Evolutionary conservation across 768 basidiomycete species (phyloP), one percentile per base, ranked within the genome.

Genomic region (Mycena pura): DNA sequence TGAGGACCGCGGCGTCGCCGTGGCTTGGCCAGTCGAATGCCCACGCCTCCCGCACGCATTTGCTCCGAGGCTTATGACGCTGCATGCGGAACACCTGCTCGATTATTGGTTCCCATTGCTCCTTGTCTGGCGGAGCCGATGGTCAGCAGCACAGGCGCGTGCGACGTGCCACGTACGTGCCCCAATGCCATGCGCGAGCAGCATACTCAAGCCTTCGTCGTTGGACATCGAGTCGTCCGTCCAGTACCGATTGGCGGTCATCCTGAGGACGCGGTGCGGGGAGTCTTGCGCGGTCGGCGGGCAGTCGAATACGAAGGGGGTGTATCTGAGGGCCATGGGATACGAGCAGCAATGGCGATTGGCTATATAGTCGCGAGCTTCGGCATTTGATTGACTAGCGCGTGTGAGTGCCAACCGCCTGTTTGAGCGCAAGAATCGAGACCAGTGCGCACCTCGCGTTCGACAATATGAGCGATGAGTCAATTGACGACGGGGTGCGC

Each of bases 151-250:
- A 28, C 14, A 7, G 31, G 34, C 25, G 19, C 24, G 14, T 24
- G n/a, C 24, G 34, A 24, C 14, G 21, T 5, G 19, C n/a, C 25
- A 77, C 79, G 64, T 66, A 83, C 84, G 80, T 55, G 80, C 70
- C 5, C 80, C 82, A 15, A 81, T 76, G 55, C 82, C 79, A 61
- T 85, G 83, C 14, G 80, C 75, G 50, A 83, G 80, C 14, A 84
- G 57, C 41, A 85, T 65, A 1, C 81, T 84, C 29, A 84, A 43
- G 0, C 82, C 82, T 6, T 69, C 46, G 5, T 29, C 45, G 57
- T 78, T 75, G 11, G 68, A 51, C 2, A 48, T 48, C 7, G 75
- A 75, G 1, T 65, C 45, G 6, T 57, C 57, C 7, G 57, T 61
- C 8, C 73, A 75, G 57, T 84, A 84, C 21, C 81, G 75, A 40